Base-by-base conservation (phyloP, 176 grass and related monocot genomes). In the Lolium multiflorum region DNA sequence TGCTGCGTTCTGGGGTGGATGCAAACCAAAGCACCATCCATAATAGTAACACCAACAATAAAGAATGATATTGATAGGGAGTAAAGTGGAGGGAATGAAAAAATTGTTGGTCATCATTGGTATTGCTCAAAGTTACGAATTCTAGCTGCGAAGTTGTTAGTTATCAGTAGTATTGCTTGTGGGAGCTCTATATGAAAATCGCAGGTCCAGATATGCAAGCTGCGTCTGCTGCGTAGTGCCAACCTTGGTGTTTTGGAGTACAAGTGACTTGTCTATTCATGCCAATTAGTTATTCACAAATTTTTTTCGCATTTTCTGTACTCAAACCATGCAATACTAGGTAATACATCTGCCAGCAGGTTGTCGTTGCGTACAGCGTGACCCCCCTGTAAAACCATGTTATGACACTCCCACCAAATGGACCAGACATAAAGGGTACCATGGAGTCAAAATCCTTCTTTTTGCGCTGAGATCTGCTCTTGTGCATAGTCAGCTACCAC, bases 191-290 rank as follows among this genome's bases (percentile, higher is more conserved):
- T 39, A 17, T 79, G 70, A 51, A 71, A 67, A 60, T 48, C 54
- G 3, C 70, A 51, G 9, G 4, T 5, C 12, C 17, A 83, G 26
- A 66, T 66, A 31, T 12, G 2, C 62, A 31, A 15, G 62, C 62
- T 65, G 51, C 12, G 13, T 12, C 62, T 65, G 62, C 31, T 65
- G 62, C 25, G 14, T 69, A 69, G 71, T 55, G 74, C 48, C 62
- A 82, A 16, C 43, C 14, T 82, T 22, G 71, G 22, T 71, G 18
- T 49, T 71, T 25, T 71, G 22, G n/a, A 15, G n/a, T 24, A 68
- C 41, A 7, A 43, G 31, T 68, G 65, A 68, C 65, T 68, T 79
- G 70, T 64, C n/a, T 28, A 26, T 79, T 79, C 46, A 79, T 73
- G 15, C 41, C 43, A 79, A 63, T 44, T 11, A 62, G 39, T 7